Evolutionary conservation across 768 basidiomycete species (phyloP).

Genomic region (Epithele typhae): DNA sequence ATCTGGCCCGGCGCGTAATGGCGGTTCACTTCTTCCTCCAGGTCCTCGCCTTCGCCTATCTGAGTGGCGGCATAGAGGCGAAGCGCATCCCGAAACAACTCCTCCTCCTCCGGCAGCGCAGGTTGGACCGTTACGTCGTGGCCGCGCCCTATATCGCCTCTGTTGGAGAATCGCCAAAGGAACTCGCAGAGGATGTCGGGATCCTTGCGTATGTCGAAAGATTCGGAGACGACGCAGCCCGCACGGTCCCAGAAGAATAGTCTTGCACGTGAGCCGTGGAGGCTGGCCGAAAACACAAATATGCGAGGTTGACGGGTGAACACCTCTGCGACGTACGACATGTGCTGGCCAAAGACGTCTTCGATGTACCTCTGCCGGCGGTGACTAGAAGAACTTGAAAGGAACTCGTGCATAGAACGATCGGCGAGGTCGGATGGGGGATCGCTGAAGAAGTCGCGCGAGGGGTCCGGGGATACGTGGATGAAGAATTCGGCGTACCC

Average conservation of each 20-base stretch:
- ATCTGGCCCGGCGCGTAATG: neutral
- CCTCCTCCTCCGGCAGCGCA: neutral
- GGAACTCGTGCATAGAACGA: no score
- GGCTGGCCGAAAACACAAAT: slow-evolving; percentile 24
- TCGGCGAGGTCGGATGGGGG: no score
- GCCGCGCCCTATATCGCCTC: slow-evolving; percentile 20
- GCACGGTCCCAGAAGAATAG: slow-evolving; percentile 31
- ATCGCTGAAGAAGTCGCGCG: no score
- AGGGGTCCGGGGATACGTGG: neutral
- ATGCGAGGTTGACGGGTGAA: slow-evolving; percentile 26
- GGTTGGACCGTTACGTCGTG: slow-evolving; percentile 16
- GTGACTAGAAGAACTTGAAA: no score
- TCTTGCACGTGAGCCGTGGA: slow-evolving; percentile 23
- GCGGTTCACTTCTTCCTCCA: neutral
- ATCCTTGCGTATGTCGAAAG: slow-evolving; percentile 22
- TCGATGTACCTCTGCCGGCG: no score
- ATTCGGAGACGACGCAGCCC: slow-evolving; percentile 27
- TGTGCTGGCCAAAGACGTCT: neutral
- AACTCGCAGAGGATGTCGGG: slow-evolving; percentile 24
- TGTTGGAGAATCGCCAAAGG: slow-evolving; percentile 25
- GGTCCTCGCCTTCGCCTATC: neutral
- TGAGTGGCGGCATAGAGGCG: neutral
- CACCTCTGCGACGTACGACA: slow-evolving; percentile 1
- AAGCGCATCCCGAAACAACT: neutral
- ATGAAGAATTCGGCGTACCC: slow-evolving; percentile 5